These are phyloP conservation scores for Stentor coeruleus DNA, from an alignment of 73 alveolate genomes.

Conservation along the genomic window DNA sequence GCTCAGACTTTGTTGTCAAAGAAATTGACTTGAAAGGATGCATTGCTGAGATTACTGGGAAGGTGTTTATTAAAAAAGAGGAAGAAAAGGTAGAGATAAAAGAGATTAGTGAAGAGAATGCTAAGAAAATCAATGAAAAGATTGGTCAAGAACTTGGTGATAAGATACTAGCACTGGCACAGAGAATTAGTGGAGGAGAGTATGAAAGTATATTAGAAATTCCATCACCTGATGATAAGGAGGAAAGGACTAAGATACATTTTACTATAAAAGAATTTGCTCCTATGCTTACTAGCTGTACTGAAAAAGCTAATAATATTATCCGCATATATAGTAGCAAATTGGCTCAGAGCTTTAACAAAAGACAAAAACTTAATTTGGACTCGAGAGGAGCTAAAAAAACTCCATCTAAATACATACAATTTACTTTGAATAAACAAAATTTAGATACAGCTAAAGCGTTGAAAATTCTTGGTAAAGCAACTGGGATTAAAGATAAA, in stretches of 20 bases:
- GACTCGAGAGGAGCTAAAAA: conserved; percentile 28
- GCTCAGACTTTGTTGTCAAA: conserved; percentile 92
- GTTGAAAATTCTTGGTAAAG: conserved; percentile 72
- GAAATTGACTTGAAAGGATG: conserved; percentile 86
- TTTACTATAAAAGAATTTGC: conserved; percentile 48
- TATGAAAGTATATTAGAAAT: conserved; percentile 38
- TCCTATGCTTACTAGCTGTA: conserved; percentile 59
- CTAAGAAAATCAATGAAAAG: conserved; percentile 22
- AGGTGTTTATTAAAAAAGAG: conserved; percentile 49
- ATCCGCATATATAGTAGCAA: conserved; percentile 33
- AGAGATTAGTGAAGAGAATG: conserved; percentile 43
- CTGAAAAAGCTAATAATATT: conserved; percentile 44
- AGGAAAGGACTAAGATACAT: conserved; percentile 50
- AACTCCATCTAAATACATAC: conserved; percentile 35
- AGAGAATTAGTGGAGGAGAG: conserved; percentile 55
- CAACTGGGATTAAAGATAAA: conserved; percentile 69
- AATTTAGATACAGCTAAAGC: conserved; percentile 92
- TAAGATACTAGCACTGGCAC: conserved; percentile 37
- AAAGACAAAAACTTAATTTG: conserved; percentile 53
- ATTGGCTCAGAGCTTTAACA: conserved; percentile 34
- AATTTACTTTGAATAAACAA: conserved; percentile 76
- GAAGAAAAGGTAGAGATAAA: conserved; percentile 33
- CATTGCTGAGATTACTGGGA: conserved; percentile 60
- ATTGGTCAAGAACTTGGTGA: conserved; percentile 49
- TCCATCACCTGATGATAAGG: conserved; percentile 53